Evolutionary conservation across 805 yeast genomes (phyloP).

Genomic region (Lachancea fermentati): DNA sequence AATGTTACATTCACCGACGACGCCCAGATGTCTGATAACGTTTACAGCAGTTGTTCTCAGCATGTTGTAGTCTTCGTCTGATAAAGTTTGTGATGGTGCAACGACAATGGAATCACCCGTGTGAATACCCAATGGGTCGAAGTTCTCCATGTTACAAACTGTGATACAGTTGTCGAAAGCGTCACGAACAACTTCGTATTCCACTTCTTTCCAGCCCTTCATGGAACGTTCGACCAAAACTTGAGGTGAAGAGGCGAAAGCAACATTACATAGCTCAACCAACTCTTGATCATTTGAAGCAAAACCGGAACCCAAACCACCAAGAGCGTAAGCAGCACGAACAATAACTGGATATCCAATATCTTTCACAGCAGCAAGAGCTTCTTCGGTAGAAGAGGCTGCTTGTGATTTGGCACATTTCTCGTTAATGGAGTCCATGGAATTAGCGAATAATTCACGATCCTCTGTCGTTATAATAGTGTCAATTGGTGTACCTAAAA

Average conservation of each 20-base stretch:
- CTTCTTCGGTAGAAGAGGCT: conserved; percentile 88
- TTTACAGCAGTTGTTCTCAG: conserved; percentile 95
- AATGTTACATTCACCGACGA: conserved; percentile 98
- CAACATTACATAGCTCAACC: conserved; percentile 80
- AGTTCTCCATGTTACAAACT: conserved; percentile 98
- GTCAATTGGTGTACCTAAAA: conserved; percentile 93
- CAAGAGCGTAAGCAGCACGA: conserved; percentile 94
- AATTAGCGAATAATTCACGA: conserved; percentile 92
- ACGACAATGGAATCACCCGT: conserved; percentile 99
- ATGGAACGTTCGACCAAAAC: conserved; percentile 92
- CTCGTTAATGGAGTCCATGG: conserved; percentile 88
- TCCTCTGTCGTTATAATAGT: conserved; percentile 98
- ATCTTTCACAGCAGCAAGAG: conserved; percentile 77
- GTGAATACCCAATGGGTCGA: conserved; percentile 96
- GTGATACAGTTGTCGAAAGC: conserved; percentile 95
- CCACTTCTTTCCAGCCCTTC: conserved; percentile 99
- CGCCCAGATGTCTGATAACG: conserved; percentile 95
- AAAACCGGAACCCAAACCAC: conserved; percentile 97
- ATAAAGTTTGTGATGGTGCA: conserved; percentile 95
- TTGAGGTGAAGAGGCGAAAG: conserved; percentile 87
- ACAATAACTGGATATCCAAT: conserved; percentile 96
- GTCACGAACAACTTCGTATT: conserved; percentile 97
- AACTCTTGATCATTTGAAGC: conserved; percentile 81
- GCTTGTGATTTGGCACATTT: conserved; percentile 97
- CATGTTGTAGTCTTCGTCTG: conserved; percentile 98